Conservation (phyloP, 2,329 filamentous ascomycete genomes). For the Curvularia eragrostidis region DNA sequence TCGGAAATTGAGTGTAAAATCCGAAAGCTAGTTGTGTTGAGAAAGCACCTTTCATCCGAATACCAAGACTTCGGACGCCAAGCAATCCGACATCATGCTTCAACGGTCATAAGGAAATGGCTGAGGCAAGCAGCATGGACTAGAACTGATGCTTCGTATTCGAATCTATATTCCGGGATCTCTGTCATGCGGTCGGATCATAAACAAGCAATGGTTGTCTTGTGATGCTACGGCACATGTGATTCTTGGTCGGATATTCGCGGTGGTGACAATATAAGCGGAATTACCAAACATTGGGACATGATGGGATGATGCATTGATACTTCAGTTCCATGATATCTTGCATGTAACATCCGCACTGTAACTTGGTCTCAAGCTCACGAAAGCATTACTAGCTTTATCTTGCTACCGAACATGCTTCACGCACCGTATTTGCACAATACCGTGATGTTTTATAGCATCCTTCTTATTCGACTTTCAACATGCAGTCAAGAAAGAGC, state of each 20-base stretch:
- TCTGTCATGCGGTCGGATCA: neutral
- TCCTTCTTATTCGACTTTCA: neutral
- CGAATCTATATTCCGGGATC: neutral
- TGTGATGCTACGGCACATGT: neutral
- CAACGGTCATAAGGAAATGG: neutral
- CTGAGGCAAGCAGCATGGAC: neutral
- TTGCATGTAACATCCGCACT: neutral
- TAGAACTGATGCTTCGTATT: neutral
- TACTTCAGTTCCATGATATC: neutral
- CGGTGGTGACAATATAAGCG: neutral
- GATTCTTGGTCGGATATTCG: neutral
- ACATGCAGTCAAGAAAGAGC: neutral
- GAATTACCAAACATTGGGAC: neutral
- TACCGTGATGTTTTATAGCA: neutral
- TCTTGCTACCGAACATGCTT: neutral
- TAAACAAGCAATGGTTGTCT: neutral
- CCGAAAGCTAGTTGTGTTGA: neutral
- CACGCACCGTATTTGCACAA: no score
- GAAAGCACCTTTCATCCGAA: neutral
- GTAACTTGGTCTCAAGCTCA: neutral
- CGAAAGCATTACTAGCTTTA: neutral
- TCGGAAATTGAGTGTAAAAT: neutral
- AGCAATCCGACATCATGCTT: neutral
- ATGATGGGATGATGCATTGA: neutral
- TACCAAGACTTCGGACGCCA: neutral